Conservation (phyloP, 306 rosid species). For the Corylus heterophylla region DNA sequence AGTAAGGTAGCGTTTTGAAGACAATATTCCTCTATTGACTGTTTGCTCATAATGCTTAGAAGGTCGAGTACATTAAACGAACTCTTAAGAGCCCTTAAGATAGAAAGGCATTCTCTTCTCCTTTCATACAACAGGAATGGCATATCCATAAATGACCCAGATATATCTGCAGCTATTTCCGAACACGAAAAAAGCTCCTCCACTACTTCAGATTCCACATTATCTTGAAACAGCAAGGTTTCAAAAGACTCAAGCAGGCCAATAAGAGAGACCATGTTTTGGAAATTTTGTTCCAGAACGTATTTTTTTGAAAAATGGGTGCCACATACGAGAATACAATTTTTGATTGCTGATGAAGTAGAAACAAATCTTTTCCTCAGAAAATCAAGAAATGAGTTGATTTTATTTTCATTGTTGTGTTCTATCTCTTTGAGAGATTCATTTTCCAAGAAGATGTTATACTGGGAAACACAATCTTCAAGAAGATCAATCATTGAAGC, state of each 20-base stretch:
- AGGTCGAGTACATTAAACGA: constrained; percentile 43
- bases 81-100: constrained; percentile 32
- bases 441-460: constrained; percentile 50
- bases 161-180: constrained; percentile 12
- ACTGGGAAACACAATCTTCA: constrained; percentile 56
- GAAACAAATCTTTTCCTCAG: constrained; percentile 42
- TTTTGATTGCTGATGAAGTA: constrained; percentile 28
- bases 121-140: constrained; percentile 18
- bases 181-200: constrained; percentile 43
- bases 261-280: constrained; percentile 33
- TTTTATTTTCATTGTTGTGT: not conserved
- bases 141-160: constrained; percentile 3
- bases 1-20: constrained; percentile 54
- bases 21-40: constrained; percentile 43
- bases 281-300: constrained; percentile 36
- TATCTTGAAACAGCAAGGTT: constrained; percentile 37
- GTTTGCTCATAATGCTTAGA: constrained; percentile 27
- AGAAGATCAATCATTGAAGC: constrained; percentile 54
- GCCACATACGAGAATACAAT: constrained; percentile 41
- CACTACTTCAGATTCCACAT: constrained; percentile 35
- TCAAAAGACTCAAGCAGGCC: constrained; percentile 39
- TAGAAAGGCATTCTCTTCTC: constrained; percentile 51
- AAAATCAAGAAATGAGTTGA: constrained; percentile 55
- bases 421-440: constrained; percentile 30
- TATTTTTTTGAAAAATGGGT: constrained; percentile 53